Evolutionary conservation across 169 alveolate genomes (phyloP), one percentile per base, ranked within the genome.

Genomic region (Eimeria acervulina): DNA sequence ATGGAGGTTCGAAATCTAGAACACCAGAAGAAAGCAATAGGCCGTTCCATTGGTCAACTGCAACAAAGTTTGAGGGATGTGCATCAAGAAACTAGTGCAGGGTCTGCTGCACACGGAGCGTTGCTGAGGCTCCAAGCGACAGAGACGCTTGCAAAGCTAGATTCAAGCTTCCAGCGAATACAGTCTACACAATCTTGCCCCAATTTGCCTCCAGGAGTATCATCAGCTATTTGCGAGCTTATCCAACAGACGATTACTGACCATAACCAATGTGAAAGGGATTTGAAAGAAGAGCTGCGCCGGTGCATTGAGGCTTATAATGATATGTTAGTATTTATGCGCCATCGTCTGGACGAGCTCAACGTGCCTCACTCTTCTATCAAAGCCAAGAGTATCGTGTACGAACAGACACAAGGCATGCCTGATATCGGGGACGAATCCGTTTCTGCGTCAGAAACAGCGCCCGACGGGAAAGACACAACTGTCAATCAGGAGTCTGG

Each of bases 31-130:
- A 85, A 85, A 61, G 31, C 19, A 28, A 85, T 55, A 15, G 66
- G 80, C 93, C 93, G 93, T 23, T 33, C 44, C 80, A 85, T 85
- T 36, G 93, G 93, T 21, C 76, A 85, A 38, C 44, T 85, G 78
- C 93, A 85, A 28, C 80, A 85, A 38, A 61, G 80, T 26, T 17
- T 85, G 42, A 28, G 31, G 61, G n/a, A 55, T 19, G 52, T 85
- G 38, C 93, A 38, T 2, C 51, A 61, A 47, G 80, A 61, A 33
- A 23, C 33, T 44, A 23, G 81, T 47, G 93, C 23, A 68, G 36
- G 52, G 36, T 38, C 93, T 31, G 78, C 80, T 33, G 93, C 80
- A 28, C 51, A 52, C 12, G 93, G 81, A 36, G 80, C 80, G 2
- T 38, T 85, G 80, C 33, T 85, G 93, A 52, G 80, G 76, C 61